Conservation (phyloP, 108 stramenopile species). For the Stephanodiscus triporus region DNA sequence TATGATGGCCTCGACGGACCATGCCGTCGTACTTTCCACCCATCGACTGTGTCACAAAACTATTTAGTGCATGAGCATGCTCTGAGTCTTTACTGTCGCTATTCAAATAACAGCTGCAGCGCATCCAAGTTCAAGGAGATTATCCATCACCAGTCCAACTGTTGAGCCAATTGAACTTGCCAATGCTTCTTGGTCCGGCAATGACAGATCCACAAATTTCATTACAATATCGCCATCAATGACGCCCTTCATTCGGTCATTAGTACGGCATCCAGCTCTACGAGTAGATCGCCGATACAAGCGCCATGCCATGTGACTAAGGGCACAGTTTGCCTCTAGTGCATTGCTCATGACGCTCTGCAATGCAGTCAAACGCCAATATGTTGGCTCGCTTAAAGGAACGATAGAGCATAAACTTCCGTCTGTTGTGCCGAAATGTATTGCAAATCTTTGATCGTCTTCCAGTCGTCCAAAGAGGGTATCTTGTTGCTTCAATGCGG, state of each 20-base stretch:
- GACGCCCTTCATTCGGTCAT: slow-evolving; percentile 88
- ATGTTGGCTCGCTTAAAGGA: slow-evolving; percentile 86
- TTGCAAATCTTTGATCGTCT: slow-evolving; percentile 85
- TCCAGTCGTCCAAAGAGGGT: slow-evolving; percentile 71
- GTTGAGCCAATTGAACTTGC: slow-evolving; percentile 95
- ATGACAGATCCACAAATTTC: slow-evolving; percentile 76
- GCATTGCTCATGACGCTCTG: slow-evolving; percentile 93
- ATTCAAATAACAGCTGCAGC: slow-evolving; percentile 32
- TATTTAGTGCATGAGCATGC: too few species aligned
- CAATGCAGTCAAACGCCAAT: slow-evolving; percentile 88
- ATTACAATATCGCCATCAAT: slow-evolving; percentile 91
- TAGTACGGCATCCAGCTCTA: slow-evolving; percentile 79
- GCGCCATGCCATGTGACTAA: slow-evolving; percentile 77
- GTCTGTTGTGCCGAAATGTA: slow-evolving; percentile 88
- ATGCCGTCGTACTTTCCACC: too few species aligned
- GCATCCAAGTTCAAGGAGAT: slow-evolving; percentile 83
- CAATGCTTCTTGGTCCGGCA: slow-evolving; percentile 90
- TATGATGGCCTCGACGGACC: too few species aligned
- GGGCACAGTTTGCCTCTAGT: slow-evolving; percentile 86
- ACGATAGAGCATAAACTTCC: slow-evolving; percentile 79
- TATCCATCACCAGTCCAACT: slow-evolving; percentile 89
- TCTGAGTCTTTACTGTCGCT: not conserved
- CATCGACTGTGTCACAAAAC: not conserved
- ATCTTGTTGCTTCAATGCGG: slow-evolving; percentile 88
- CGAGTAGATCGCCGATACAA: slow-evolving; percentile 77